Evolutionary conservation across 2,329 filamentous ascomycete species (phyloP), one percentile per base, ranked within the genome.

Genomic region (Botrytis elliptica): DNA sequence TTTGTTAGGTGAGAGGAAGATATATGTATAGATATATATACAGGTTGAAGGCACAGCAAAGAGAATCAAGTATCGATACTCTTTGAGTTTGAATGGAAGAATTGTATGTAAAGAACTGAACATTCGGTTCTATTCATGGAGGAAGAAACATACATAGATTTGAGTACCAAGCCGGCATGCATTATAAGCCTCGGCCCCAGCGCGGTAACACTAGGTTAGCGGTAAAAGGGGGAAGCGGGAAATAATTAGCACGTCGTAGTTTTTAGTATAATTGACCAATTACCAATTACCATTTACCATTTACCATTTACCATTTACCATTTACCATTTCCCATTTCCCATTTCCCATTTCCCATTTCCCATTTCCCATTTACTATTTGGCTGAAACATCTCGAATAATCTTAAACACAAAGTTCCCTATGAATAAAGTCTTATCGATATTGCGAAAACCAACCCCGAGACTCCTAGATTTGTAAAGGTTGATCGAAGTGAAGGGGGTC

Each of bases 161-260:
- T 66, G 40, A 36, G 18, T 49, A 33, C 22, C 18, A 52, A 70
- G 33, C 8, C 25, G 46, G n/a, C 4, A 16, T 38, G 12, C 22
- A 22, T 66, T 20, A 70, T 18, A 60, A 70, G 52, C 67, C 67
- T 70, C 67, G 67, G 67, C n/a, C 22, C n/a, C 36, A 36, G 52
- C n/a, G 20, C 36, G 67, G 52, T n/a, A 44, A 60, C 8, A 8
- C 38, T 60, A 60, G 67, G n/a, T 70, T 42, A 60, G 52, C 22
- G 55, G 55, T 25, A 70, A 70, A 70, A 55, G 46, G 65, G 44
- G 46, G 14, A 22, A 40, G 65, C 14, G 46, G 46, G 33, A 68
- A 20, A 18, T 20, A 55, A n/a, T 5, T 3, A 6, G 49, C 6
- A 18, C 16, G 20, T n/a, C 10, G 22, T 40, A 67, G 65, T 40